Evolutionary conservation across 2,329 filamentous ascomycete species (phyloP).

Genomic region (Colletotrichum trifolii): DNA sequence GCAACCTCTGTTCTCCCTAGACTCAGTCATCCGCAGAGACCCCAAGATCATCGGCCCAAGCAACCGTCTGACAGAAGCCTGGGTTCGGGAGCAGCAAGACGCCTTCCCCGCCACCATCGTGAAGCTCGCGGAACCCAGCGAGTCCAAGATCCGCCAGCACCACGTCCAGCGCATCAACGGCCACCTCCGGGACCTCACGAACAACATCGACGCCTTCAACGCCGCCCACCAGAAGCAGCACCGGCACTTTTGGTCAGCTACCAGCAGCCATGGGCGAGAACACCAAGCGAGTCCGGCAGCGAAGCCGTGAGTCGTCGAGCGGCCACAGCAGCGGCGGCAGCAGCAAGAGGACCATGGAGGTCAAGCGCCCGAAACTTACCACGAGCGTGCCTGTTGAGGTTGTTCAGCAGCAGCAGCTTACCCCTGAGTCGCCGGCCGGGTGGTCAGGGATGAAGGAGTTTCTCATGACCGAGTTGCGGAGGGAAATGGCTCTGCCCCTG

Average conservation of each 20-base stretch:
- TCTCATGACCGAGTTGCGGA: slow-evolving; percentile 30
- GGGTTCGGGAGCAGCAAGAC: slow-evolving; percentile 34
- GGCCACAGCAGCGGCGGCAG: not conserved
- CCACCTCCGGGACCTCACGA: slow-evolving; percentile 28
- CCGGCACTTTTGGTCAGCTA: slow-evolving; percentile 1
- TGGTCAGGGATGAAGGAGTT: slow-evolving; percentile 35
- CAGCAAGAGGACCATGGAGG: slow-evolving; percentile 13
- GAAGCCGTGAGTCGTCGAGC: slow-evolving; percentile 30
- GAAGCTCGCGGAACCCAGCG: slow-evolving; percentile 29
- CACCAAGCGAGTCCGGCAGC: slow-evolving; percentile 33
- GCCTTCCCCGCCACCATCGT: slow-evolving; percentile 31
- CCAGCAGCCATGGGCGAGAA: slow-evolving; percentile 31
- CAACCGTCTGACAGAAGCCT: slow-evolving; percentile 33
- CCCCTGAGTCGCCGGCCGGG: slow-evolving; percentile 14
- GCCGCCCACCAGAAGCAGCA: slow-evolving; percentile 2
- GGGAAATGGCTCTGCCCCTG: slow-evolving; percentile 30
- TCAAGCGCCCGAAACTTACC: slow-evolving; percentile 29
- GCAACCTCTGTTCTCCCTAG: slow-evolving; percentile 28
- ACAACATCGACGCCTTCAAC: slow-evolving; percentile 26
- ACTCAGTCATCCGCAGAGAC: slow-evolving; percentile 30
- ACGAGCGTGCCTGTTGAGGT: slow-evolving; percentile 29
- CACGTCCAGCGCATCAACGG: slow-evolving; percentile 27
- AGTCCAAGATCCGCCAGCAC: slow-evolving; percentile 25
- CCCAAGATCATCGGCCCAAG: slow-evolving; percentile 26
- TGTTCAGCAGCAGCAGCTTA: slow-evolving; percentile 22